Evolutionary conservation across 202 grass and related monocot genomes (phyloP).

Genomic region (Carex arenaria): DNA sequence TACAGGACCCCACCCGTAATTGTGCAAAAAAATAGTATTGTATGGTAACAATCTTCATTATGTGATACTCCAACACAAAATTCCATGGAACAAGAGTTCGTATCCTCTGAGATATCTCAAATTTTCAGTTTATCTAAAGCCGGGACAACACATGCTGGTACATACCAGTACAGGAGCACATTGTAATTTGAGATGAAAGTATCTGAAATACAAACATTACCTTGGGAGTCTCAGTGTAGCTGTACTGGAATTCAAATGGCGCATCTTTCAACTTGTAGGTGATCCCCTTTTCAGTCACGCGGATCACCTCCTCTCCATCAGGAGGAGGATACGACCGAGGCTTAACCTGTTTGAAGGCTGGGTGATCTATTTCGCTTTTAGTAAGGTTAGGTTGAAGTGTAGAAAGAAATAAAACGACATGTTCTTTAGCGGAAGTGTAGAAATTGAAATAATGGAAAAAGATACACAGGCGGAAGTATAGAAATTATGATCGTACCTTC

Average conservation of each 20-base stretch:
- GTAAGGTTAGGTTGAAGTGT: neutral
- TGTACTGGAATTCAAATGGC: constrained; percentile 94
- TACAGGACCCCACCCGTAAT: neutral
- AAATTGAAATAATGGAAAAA: too few species aligned
- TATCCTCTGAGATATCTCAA: too few species aligned
- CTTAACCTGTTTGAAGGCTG: constrained; percentile 37
- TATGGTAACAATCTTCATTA: neutral
- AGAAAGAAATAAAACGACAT: too few species aligned
- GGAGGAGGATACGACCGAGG: constrained; percentile 16
- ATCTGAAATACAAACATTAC: constrained; percentile 17
- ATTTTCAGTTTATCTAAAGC: too few species aligned
- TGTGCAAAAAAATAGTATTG: neutral
- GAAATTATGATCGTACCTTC: too few species aligned
- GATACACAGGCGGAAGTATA: too few species aligned
- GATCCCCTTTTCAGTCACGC: constrained; percentile 55
- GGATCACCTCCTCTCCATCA: constrained; percentile 28
- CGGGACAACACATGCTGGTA: too few species aligned
- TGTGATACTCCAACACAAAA: too few species aligned
- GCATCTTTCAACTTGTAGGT: constrained; percentile 61
- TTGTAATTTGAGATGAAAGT: neutral
- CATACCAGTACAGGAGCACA: neutral
- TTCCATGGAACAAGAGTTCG: too few species aligned
- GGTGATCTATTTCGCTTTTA: constrained; percentile 16
- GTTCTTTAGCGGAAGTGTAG: too few species aligned
- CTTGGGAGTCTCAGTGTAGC: constrained; percentile 81